These are phyloP conservation scores for Erodium trifolium DNA, from an alignment of 441 rosid species.

Conservation along the genomic window DNA sequence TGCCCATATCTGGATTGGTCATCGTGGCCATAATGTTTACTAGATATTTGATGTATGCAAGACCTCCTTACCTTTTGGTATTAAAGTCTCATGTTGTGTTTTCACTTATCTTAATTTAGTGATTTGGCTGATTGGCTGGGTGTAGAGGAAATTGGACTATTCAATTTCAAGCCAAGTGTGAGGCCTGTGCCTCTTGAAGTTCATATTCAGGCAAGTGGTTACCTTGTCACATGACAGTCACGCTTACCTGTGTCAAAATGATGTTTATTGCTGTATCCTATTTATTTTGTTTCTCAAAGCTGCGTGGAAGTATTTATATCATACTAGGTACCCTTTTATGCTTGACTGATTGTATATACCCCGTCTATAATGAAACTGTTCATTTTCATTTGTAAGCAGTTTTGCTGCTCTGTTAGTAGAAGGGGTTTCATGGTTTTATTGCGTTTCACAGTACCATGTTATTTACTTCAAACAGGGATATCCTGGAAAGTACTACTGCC, in stretches of 20 bases:
- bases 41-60: too few species aligned
- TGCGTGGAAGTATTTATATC: neutral
- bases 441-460: neutral
- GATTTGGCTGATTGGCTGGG: slow-evolving; percentile 99
- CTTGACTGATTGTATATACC: neutral
- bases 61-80: neutral
- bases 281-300: neutral
- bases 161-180: slow-evolving; percentile 99
- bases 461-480: slow-evolving; percentile 59
- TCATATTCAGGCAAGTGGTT: slow-evolving; percentile 86
- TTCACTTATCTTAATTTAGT: slow-evolving; percentile 33
- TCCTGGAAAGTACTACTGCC: slow-evolving; percentile 93
- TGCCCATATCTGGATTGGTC: neutral
- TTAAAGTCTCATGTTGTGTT: slow-evolving; percentile 1
- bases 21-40: neutral
- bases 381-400: neutral
- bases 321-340: neutral
- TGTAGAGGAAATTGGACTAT: slow-evolving; percentile 86
- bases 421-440: neutral
- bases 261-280: neutral
- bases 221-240: neutral
- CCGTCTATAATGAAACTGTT: neutral
- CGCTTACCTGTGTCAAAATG: neutral
- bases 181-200: slow-evolving; percentile 99
- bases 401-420: neutral